phyloP scores from a whole-genome alignment of 305 asterid species.

The Rubia peregrina region DNA sequence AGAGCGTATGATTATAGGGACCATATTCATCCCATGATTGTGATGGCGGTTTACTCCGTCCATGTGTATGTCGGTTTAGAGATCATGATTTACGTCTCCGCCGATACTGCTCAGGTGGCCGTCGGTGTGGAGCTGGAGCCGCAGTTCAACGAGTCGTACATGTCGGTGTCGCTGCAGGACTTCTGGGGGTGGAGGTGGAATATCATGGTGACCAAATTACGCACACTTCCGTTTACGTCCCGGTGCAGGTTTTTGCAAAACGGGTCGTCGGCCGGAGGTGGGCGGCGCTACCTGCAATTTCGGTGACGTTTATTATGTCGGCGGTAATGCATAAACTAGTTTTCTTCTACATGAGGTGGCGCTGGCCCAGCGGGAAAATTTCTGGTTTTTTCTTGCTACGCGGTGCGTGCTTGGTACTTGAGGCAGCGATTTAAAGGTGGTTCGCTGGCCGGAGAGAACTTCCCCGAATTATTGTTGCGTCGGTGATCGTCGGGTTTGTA shows the following conservation, averaged over 20 bases:
- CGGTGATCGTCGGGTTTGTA: constrained; percentile 3
- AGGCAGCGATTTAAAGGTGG: neutral
- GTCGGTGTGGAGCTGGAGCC: constrained; percentile 17
- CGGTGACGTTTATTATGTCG: neutral
- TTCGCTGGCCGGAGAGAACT: constrained; percentile 4
- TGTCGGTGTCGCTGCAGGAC: constrained; percentile 14
- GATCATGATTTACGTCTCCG: neutral
- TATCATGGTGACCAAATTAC: constrained; percentile 14
- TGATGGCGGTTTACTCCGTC: neutral
- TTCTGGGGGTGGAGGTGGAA: constrained; percentile 21
- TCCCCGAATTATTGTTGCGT: constrained; percentile 3
- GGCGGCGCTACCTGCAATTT: constrained; percentile 10
- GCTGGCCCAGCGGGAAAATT: constrained; percentile 16
- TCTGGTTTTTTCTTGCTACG: constrained; percentile 13
- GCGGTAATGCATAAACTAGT: constrained; percentile 9
- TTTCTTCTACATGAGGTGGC: constrained; percentile 14
- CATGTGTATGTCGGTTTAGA: constrained; percentile 10
- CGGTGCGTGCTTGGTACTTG: constrained; percentile 9
- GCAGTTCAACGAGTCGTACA: constrained; percentile 14
- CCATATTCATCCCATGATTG: neutral
- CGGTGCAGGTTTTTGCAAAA: neutral
- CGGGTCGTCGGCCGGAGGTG: constrained; percentile 7
- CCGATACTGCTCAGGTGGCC: neutral
- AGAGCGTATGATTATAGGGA: constrained; percentile 7
- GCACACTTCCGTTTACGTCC: constrained; percentile 2